These are phyloP conservation scores for Fusarium illudens DNA, from an alignment of 2,329 filamentous ascomycete genomes.

Conservation along the genomic window DNA sequence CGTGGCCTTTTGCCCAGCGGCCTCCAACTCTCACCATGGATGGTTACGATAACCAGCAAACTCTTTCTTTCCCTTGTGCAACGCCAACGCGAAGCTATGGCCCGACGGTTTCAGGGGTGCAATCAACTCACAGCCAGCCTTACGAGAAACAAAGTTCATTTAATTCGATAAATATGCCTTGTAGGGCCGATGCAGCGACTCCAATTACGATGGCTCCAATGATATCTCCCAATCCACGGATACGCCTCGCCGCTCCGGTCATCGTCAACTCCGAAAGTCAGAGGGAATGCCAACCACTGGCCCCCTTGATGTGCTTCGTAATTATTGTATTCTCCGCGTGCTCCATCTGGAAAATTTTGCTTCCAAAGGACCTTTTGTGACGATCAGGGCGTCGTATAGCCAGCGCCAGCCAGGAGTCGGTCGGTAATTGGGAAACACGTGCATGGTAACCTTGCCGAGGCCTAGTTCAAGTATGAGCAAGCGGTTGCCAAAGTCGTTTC, in stretches of 20 bases:
- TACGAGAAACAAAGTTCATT: slow-evolving; percentile 39
- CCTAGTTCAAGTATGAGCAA: slow-evolving; percentile 44
- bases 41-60: not conserved
- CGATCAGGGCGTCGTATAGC: slow-evolving; percentile 43
- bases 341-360: slow-evolving; percentile 44
- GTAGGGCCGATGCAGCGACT: slow-evolving; percentile 32
- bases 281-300: slow-evolving; percentile 42
- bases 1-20: not conserved
- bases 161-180: slow-evolving; percentile 27
- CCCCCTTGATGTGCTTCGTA: slow-evolving; percentile 41
- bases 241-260: slow-evolving; percentile 46
- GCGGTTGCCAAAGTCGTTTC: slow-evolving; percentile 46
- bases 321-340: slow-evolving; percentile 38
- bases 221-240: slow-evolving; percentile 43
- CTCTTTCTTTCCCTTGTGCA: slow-evolving; percentile 41
- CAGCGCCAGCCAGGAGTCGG: slow-evolving; percentile 43
- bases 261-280: slow-evolving; percentile 45
- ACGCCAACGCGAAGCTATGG: slow-evolving; percentile 37
- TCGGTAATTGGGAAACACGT: slow-evolving; percentile 40
- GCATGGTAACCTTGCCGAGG: slow-evolving; percentile 42
- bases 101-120: not conserved
- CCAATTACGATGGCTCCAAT: slow-evolving; percentile 45
- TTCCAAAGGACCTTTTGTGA: slow-evolving; percentile 30
- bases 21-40: not conserved
- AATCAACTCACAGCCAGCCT: not conserved